Percentiles rank a stretch among this genome's conserved stretches.
phyloP scores from a whole-genome alignment of 345 rosid genomes.

The Eucalyptus grandis region DNA sequence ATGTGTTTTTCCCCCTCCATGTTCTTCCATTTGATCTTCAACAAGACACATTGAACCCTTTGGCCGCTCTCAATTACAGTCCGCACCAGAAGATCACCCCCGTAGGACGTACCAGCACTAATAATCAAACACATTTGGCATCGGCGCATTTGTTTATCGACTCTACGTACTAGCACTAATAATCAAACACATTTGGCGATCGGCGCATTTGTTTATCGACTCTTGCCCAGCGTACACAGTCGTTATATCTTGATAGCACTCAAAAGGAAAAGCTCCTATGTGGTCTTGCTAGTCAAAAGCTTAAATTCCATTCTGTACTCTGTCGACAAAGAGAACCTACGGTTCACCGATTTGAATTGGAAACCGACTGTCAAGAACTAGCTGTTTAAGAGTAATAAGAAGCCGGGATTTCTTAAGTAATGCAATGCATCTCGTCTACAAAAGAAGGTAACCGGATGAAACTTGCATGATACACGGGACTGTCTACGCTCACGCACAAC shows the following conservation, averaged over 20 bases:
- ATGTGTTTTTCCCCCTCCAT: not conserved
- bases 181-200: not conserved
- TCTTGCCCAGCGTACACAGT: not conserved
- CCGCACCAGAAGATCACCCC: not conserved
- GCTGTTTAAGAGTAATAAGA: not conserved
- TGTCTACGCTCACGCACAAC: not conserved
- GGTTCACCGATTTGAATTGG: not conserved
- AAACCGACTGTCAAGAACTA: not conserved
- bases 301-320: not conserved
- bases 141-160: not conserved
- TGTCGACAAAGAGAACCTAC: not conserved
- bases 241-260: not conserved
- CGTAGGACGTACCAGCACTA: not conserved
- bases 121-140: not conserved
- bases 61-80: not conserved
- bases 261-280: not conserved
- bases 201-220: not conserved
- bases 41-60: not conserved
- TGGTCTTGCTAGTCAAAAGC: not conserved
- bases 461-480: not conserved
- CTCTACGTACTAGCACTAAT: not conserved
- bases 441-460: not conserved
- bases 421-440: not conserved
- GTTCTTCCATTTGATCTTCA: not conserved
- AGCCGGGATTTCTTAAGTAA: not conserved